These are phyloP conservation scores for Diaporthe ampelina DNA, from an alignment of 2,329 filamentous ascomycete species.

Conservation along the genomic window DNA sequence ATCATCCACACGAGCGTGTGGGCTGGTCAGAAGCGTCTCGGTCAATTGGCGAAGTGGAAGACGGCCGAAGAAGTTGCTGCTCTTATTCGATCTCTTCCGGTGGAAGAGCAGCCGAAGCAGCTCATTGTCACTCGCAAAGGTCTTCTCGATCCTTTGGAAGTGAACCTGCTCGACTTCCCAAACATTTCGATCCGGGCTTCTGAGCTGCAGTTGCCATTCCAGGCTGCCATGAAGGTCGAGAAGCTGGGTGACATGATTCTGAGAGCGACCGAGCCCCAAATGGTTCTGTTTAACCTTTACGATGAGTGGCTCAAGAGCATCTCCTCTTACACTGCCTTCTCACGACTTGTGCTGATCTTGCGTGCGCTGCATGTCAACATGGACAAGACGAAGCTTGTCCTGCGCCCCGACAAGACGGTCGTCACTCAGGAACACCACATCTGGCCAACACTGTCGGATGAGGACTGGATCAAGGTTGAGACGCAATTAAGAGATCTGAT, in stretches of 20 bases:
- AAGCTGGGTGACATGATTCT: conserved; percentile 99
- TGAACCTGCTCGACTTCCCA: conserved; percentile 97
- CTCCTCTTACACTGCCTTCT: conserved; percentile 98
- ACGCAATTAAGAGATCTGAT: conserved; percentile 95
- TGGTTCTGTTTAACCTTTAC: conserved; percentile 99
- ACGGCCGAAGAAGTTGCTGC: conserved; percentile 99
- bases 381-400: conserved; percentile 96
- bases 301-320: conserved; percentile 99
- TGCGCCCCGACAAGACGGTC: conserved; percentile 96
- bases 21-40: conserved; percentile 99
- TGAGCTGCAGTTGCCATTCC: conserved; percentile 96
- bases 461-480: conserved; percentile 99
- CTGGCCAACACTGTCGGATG: conserved; percentile 93
- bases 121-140: conserved; percentile 98
- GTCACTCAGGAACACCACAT: conserved; percentile 99
- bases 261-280: conserved; percentile 97
- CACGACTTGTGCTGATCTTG: conserved; percentile 91
- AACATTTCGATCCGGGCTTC: conserved; percentile 99
- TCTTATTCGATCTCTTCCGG: conserved; percentile 92
- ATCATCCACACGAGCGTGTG: conserved; percentile 99
- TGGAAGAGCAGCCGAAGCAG: conserved; percentile 99
- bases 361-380: conserved; percentile 97
- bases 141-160: conserved; percentile 95
- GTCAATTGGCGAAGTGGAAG: conserved; percentile 99
- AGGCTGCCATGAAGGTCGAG: conserved; percentile 99